phyloP scores from a whole-genome alignment of 2,329 filamentous ascomycete genomes.

The Dothideomycetes sp. region DNA sequence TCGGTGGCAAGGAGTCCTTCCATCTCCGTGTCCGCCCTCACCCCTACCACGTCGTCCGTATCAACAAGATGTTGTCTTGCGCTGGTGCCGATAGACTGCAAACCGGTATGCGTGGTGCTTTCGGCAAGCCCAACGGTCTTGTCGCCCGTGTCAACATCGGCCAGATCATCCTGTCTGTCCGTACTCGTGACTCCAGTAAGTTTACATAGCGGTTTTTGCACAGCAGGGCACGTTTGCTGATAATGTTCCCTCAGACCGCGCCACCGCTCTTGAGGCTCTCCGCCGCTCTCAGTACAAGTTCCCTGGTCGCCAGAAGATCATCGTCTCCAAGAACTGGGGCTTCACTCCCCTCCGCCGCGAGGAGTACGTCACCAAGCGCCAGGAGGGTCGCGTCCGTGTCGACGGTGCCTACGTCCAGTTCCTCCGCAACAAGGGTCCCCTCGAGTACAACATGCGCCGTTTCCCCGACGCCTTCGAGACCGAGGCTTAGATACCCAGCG shows the following conservation, averaged over 20 bases:
- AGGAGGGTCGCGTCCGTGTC: conserved; percentile 85
- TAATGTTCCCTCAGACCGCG: conserved; percentile 57
- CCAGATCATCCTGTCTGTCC: conserved; percentile 95
- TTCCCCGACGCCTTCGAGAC: conserved; percentile 83
- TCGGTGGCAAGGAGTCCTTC: conserved; percentile 62
- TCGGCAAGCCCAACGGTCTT: conserved; percentile 97
- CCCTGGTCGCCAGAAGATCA: conserved; percentile 99
- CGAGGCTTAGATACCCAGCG: conserved; percentile 23
- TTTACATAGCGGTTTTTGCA: conserved; percentile 20
- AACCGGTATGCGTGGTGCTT: conserved; percentile 99
- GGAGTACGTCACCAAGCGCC: conserved; percentile 93
- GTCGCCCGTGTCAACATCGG: conserved; percentile 99
- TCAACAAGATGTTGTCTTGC: conserved; percentile 99
- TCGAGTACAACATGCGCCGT: conserved; percentile 79
- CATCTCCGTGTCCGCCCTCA: conserved; percentile 73
- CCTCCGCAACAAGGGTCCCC: conserved; percentile 82
- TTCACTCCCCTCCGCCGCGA: conserved; percentile 98
- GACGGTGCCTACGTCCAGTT: conserved; percentile 99
- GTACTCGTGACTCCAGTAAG: conserved; percentile 87
- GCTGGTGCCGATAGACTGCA: conserved; percentile 99
- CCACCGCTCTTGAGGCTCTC: conserved; percentile 92
- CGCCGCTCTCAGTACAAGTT: conserved; percentile 99
- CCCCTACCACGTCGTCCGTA: conserved; percentile 99
- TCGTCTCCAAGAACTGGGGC: conserved; percentile 99
- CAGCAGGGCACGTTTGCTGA: neutral